Percentiles rank a stretch among this genome's conserved stretches.
These are phyloP conservation scores for Aegilops longissima DNA, from an alignment of 176 grass and related monocot species.

Conservation along the genomic window DNA sequence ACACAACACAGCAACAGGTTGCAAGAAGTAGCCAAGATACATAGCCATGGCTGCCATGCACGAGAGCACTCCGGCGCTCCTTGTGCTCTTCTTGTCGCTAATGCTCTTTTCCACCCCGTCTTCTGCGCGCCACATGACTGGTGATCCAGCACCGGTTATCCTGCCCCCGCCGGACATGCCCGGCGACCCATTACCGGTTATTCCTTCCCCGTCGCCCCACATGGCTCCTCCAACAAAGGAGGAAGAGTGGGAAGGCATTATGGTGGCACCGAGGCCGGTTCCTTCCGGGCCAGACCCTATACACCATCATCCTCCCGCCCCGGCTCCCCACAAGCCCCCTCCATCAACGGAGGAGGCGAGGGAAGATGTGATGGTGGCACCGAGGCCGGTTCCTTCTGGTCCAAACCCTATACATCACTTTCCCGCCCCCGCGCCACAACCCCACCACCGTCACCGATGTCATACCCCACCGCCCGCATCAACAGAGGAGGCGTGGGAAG, in stretches of 20 bases:
- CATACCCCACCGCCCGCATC: background rate
- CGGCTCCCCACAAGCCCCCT: background rate
- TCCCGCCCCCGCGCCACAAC: background rate
- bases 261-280: background rate
- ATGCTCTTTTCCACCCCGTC: background rate
- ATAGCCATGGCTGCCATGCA: background rate
- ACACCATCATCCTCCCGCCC: background rate
- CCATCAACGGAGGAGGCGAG: background rate
- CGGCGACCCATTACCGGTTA: background rate
- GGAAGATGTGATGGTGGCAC: background rate
- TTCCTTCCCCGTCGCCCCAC: background rate
- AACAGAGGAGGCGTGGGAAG: background rate
- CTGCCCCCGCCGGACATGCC: no score
- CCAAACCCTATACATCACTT: background rate
- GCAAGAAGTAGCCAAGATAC: background rate
- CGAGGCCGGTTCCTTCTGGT: background rate
- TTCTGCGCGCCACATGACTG: background rate
- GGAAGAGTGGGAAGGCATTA: background rate
- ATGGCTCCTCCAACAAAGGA: background rate
- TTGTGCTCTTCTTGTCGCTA: background rate
- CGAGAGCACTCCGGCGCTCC: background rate
- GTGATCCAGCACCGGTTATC: background rate
- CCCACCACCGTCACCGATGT: background rate
- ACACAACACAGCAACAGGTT: background rate
- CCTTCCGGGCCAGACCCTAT: background rate